Base-by-base conservation (phyloP, 345 rosid genomes). In the Salix purpurea region DNA sequence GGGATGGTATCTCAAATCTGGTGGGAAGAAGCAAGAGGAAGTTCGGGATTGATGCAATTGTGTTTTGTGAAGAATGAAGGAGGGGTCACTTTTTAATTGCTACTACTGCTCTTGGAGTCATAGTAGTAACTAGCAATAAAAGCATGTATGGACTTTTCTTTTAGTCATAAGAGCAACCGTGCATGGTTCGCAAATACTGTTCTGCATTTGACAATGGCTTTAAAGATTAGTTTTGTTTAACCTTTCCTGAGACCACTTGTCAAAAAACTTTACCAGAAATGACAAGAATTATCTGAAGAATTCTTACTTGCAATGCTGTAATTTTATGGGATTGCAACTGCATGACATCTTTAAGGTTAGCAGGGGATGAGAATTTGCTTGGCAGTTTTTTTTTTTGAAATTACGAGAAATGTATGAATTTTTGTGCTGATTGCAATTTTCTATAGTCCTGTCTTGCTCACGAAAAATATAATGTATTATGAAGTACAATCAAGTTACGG, bases 1-100 rank as follows among this genome's bases (percentile, higher is more conserved):
- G 30, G 99, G 99, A 70, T 94, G 98, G 99, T 96, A 94, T 83
- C 78, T 96, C 76, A 88, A 86, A 75, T 88, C 91, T 36, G 84
- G 89, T n/a, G 81, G 83, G 48, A 91, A 94, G 95, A 93, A 94
- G 77, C 69, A 87, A 44, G 90, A 82, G 74, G 85, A 92, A 79
- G 88, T 78, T 60, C 85, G 83, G 73, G 98, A 92, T 72, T 93
- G 86, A 88, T 77, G 18, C 48, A 14, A 32, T 21, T 70, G 67
- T 58, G 39, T 28, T 65, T 28, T 5, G 50, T 72, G 72, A 52
- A 78, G 64, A 65, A 23, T 64, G 62, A n/a, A 68, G 44, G 69
- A 65, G 52, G 24, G 34, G 23, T 5, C 21, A n/a, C 24, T 65
- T 60, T 67, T 24, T n/a, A 18, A 73, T 44, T 58, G 61, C 34